A percentile compares a stretch with the other conserved stretches of the same genome.
phyloP scores from a whole-genome alignment of 2,329 filamentous ascomycete species.

The Coniochaeta pulveracea region DNA sequence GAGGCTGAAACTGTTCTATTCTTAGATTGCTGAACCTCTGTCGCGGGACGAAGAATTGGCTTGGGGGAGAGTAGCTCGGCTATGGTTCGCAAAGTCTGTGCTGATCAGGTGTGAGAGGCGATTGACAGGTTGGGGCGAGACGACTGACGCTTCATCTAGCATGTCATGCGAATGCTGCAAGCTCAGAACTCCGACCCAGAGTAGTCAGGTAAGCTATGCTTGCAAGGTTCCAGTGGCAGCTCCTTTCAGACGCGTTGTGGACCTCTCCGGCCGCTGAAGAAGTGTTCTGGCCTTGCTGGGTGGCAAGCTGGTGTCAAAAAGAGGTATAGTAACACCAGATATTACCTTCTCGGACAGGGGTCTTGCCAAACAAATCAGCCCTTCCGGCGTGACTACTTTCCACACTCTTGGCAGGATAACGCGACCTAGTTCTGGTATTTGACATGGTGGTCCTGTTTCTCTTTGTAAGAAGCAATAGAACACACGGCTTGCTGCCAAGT shows the following conservation, averaged over 20 bases:
- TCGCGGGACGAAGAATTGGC: background rate
- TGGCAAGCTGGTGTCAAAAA: conserved; percentile 1
- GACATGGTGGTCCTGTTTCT: too few species aligned
- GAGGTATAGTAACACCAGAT: conserved; percentile 1
- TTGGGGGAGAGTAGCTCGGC: background rate
- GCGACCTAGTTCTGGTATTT: background rate
- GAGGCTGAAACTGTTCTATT: background rate
- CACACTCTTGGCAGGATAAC: conserved; percentile 1
- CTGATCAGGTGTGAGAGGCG: background rate
- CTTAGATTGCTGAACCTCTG: background rate
- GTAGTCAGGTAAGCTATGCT: background rate
- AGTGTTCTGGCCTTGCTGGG: background rate
- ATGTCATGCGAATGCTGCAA: background rate
- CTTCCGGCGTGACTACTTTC: background rate
- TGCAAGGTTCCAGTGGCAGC: background rate
- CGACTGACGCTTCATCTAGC: background rate
- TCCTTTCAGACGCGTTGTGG: background rate
- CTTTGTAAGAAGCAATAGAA: background rate
- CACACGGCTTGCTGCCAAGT: background rate
- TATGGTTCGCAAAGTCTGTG: background rate
- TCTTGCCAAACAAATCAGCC: background rate
- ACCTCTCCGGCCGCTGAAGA: background rate
- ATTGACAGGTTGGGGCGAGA: conserved; percentile 2
- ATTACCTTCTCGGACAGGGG: conserved; percentile 2
- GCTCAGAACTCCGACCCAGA: background rate